A percentile compares a stretch with the other conserved stretches of the same genome.
Conservation (phyloP, 805 yeast genomes). For the Saccharomycopsis sp. region DNA sequence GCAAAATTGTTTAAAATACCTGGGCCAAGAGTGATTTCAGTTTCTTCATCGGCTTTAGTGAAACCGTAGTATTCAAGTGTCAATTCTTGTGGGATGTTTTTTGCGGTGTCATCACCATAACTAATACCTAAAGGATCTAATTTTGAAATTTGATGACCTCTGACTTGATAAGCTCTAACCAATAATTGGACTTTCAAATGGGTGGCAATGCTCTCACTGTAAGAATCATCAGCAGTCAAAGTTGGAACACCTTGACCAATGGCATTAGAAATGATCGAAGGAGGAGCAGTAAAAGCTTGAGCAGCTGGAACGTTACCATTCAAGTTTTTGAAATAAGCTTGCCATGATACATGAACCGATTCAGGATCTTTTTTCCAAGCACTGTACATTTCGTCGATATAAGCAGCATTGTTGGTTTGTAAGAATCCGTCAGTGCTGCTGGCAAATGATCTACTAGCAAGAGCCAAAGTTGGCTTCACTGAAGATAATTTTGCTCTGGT, state of each 20-base stretch:
- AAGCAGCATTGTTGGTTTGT: slow-evolving; percentile 78
- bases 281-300: slow-evolving; percentile 84
- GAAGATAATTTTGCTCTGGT: neutral
- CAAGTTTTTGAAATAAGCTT: slow-evolving; percentile 90
- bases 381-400: slow-evolving; percentile 95
- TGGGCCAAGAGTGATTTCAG: slow-evolving; percentile 86
- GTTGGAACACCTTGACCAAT: slow-evolving; percentile 57
- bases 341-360: slow-evolving; percentile 95
- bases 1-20: slow-evolving; percentile 95
- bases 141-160: slow-evolving; percentile 94
- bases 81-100: slow-evolving; percentile 70
- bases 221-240: slow-evolving; percentile 36
- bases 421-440: slow-evolving; percentile 58
- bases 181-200: slow-evolving; percentile 94
- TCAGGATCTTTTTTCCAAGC: slow-evolving; percentile 89
- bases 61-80: slow-evolving; percentile 90
- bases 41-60: slow-evolving; percentile 76
- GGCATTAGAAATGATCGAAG: slow-evolving; percentile 77
- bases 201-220: slow-evolving; percentile 54
- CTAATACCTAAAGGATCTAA: slow-evolving; percentile 93
- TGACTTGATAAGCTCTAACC: slow-evolving; percentile 97
- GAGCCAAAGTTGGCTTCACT: neutral
- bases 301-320: slow-evolving; percentile 62
- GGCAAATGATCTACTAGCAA: slow-evolving; percentile 7
- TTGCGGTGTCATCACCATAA: slow-evolving; percentile 57